Conservation (phyloP, 2,329 filamentous ascomycete species). For the Alternaria tenuissima region DNA sequence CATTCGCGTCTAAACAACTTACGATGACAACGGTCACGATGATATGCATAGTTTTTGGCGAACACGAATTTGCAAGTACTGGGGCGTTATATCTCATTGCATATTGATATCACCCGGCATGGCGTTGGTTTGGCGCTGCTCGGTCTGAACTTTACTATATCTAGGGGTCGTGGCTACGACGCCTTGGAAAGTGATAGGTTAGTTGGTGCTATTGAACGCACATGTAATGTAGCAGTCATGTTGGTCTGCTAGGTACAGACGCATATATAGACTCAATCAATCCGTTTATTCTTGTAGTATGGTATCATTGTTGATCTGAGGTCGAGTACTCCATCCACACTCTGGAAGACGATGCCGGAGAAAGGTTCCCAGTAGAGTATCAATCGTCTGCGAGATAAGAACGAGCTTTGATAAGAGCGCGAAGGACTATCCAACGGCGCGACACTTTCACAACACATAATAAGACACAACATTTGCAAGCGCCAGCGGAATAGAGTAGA, state of each 20-base stretch:
- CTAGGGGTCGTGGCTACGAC: background rate
- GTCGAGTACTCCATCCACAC: background rate
- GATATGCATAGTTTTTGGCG: conserved; percentile 1
- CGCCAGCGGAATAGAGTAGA: background rate
- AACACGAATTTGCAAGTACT: conserved; percentile 2
- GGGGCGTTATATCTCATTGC: background rate
- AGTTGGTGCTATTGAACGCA: background rate
- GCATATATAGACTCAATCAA: background rate
- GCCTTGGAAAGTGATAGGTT: background rate
- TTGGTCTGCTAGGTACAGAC: background rate
- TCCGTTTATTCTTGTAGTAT: background rate
- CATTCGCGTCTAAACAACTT: conserved; percentile 21
- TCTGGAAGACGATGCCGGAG: background rate
- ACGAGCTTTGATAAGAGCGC: no score
- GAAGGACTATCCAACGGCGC: no score
- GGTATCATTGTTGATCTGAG: background rate
- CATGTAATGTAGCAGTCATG: background rate
- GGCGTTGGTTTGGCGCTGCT: conserved; percentile 8
- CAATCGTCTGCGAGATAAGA: no score
- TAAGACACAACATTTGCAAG: background rate
- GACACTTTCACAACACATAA: no score
- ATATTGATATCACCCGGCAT: conserved; percentile 4
- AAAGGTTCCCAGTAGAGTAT: background rate
- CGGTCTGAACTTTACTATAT: background rate
- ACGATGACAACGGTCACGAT: background rate